A percentile compares a stretch with the other conserved stretches of the same genome.
Conservation (phyloP, 768 basidiomycete species). For the Candolleomyces eurysporus region DNA sequence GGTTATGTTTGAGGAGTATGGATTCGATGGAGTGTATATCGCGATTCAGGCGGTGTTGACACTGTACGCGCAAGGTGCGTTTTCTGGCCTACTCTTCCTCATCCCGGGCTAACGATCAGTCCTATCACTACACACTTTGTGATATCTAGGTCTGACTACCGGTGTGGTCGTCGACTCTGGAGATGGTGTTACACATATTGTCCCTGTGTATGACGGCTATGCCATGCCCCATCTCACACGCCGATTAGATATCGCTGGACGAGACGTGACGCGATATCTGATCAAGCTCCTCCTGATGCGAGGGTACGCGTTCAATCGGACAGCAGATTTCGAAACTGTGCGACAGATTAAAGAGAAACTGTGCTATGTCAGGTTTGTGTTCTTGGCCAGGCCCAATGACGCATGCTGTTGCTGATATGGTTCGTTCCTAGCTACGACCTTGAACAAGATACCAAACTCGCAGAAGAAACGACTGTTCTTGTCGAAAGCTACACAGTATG, state of each 20-base stretch:
- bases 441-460: conserved; percentile 88
- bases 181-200: conserved; percentile 98
- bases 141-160: conserved; percentile 79
- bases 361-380: conserved; percentile 87
- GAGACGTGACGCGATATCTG: conserved; percentile 97
- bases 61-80: conserved; percentile 93
- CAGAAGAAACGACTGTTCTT: conserved; percentile 94
- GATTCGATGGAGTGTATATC: conserved; percentile 92
- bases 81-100: not conserved
- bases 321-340: conserved; percentile 99
- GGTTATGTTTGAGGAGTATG: conserved; percentile 99
- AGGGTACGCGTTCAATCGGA: conserved; percentile 99
- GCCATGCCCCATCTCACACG: conserved; percentile 93
- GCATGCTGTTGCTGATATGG: conserved; percentile 1
- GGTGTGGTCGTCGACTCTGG: conserved; percentile 99
- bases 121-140: not conserved
- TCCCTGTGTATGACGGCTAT: conserved; percentile 97
- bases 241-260: conserved; percentile 94
- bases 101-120: not conserved
- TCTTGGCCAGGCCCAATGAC: not conserved
- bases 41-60: conserved; percentile 99
- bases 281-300: conserved; percentile 99
- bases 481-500: conserved; percentile 95
- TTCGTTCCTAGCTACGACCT: conserved; percentile 75
- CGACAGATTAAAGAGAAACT: conserved; percentile 98